phyloP scores from a whole-genome alignment of 805 yeast species.

The Wickerhamomyces bovis region DNA sequence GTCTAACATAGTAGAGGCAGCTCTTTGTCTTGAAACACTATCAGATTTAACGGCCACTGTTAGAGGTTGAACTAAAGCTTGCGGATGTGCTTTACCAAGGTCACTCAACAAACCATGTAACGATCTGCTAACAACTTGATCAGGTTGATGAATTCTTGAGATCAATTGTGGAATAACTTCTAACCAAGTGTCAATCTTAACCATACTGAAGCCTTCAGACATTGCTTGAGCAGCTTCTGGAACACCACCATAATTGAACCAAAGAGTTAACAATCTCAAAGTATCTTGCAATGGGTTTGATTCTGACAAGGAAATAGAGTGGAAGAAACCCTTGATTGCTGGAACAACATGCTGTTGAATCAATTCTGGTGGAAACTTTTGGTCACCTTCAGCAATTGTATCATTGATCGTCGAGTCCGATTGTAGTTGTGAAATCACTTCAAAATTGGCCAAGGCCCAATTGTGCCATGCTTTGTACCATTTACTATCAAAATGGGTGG shows the following conservation, averaged over 20 bases:
- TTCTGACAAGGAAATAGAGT: conserved; percentile 81
- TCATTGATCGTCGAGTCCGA: conserved; percentile 29
- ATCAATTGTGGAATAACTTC: conserved; percentile 94
- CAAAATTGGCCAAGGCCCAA: conserved; percentile 98
- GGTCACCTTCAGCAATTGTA: conserved; percentile 20
- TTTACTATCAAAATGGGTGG: conserved; percentile 85
- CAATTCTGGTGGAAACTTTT: conserved; percentile 40
- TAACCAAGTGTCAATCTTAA: conserved; percentile 88
- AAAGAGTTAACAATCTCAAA: conserved; percentile 77
- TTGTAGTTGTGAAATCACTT: conserved; percentile 68
- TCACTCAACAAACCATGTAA: conserved; percentile 77
- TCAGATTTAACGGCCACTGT: conserved; percentile 96
- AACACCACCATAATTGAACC: conserved; percentile 95
- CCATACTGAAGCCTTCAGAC: conserved; percentile 84
- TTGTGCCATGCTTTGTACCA: conserved; percentile 99
- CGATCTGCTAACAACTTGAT: conserved; percentile 74
- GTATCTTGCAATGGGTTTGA: conserved; percentile 91
- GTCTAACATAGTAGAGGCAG: conserved; percentile 87
- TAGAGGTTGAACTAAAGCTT: conserved; percentile 89
- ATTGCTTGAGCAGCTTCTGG: conserved; percentile 88
- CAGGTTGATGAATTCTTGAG: conserved; percentile 94
- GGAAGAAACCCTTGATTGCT: conserved; percentile 93
- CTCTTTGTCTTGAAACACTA: conserved; percentile 80
- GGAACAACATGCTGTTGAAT: conserved; percentile 90
- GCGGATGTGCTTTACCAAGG: conserved; percentile 93